Evolutionary conservation across 202 grass and related monocot species (phyloP).

Genomic region (Eragrostis tef): DNA sequence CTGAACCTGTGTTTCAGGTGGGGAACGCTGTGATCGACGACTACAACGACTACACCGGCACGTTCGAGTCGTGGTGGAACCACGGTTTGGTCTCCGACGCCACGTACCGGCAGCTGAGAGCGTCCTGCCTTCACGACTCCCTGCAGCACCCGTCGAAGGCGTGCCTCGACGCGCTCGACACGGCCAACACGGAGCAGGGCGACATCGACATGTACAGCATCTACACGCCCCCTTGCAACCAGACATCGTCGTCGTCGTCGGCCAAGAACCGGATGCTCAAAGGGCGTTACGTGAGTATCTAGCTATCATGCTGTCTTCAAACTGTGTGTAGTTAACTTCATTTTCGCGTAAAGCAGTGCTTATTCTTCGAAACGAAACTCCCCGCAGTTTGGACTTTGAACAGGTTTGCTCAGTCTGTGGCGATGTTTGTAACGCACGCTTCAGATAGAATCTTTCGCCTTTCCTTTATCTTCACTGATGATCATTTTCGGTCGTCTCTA

Average conservation of each 20-base stretch:
- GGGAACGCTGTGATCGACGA: slow-evolving; percentile 73
- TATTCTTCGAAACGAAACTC: not conserved
- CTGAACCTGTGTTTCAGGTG: slow-evolving; percentile 44
- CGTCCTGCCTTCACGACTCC: slow-evolving; percentile 47
- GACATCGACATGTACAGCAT: slow-evolving; percentile 80
- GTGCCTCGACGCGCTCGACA: slow-evolving; percentile 40
- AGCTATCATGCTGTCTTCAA: too few relatives aligned
- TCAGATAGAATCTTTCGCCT: too few relatives aligned
- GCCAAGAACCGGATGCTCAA: not conserved
- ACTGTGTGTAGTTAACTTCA: too few relatives aligned
- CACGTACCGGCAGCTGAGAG: slow-evolving; percentile 57
- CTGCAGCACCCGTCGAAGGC: slow-evolving; percentile 49
- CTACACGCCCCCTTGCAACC: slow-evolving; percentile 73
- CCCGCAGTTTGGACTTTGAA: too few relatives aligned
- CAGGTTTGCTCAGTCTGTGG: too few relatives aligned
- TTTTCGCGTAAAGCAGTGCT: not conserved
- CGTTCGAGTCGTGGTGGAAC: slow-evolving; percentile 83
- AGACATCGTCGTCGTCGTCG: not conserved
- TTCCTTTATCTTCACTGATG: too few relatives aligned
- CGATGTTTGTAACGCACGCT: too few relatives aligned
- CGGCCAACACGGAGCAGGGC: slow-evolving; percentile 57
- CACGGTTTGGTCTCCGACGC: slow-evolving; percentile 77
- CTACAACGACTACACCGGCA: slow-evolving; percentile 61
- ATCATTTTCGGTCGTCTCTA: too few relatives aligned
- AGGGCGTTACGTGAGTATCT: slow-evolving; percentile 57